These are phyloP conservation scores for Aureobasidium musti DNA, from an alignment of 2,329 filamentous ascomycete species.

Conservation along the genomic window DNA sequence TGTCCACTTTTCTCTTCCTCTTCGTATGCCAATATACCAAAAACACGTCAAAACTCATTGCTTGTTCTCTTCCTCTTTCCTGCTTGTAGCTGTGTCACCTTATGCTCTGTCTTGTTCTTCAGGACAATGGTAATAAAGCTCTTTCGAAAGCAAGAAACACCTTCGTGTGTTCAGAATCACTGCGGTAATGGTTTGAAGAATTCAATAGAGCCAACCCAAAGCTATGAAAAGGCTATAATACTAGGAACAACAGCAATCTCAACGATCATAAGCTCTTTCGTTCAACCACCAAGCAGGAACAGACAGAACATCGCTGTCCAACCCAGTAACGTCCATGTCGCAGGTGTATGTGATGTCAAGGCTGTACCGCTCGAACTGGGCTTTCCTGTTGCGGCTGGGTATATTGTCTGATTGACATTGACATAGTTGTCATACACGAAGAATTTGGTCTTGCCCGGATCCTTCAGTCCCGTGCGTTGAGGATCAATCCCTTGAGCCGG, in stretches of 20 bases:
- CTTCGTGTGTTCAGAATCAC: background rate
- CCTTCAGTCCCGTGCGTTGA: slow-evolving; percentile 33
- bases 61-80: background rate
- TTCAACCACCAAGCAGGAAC: slow-evolving; percentile 1
- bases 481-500: slow-evolving; percentile 42
- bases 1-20: background rate
- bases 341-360: background rate
- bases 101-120: no score
- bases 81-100: background rate
- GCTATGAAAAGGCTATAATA: background rate
- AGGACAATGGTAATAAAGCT: no score
- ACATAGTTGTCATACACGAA: slow-evolving; percentile 42
- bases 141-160: no score
- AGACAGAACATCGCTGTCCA: background rate
- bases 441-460: slow-evolving; percentile 49
- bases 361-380: background rate
- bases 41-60: background rate
- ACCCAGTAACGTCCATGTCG: background rate
- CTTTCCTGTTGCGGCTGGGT: slow-evolving; percentile 27
- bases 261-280: no score
- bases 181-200: background rate
- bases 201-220: background rate
- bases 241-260: background rate
- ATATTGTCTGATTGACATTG: slow-evolving; percentile 28
- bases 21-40: background rate